phyloP scores from a whole-genome alignment of 1,284 basidiomycete genomes.

The Neotropicomus parvogracilis region DNA sequence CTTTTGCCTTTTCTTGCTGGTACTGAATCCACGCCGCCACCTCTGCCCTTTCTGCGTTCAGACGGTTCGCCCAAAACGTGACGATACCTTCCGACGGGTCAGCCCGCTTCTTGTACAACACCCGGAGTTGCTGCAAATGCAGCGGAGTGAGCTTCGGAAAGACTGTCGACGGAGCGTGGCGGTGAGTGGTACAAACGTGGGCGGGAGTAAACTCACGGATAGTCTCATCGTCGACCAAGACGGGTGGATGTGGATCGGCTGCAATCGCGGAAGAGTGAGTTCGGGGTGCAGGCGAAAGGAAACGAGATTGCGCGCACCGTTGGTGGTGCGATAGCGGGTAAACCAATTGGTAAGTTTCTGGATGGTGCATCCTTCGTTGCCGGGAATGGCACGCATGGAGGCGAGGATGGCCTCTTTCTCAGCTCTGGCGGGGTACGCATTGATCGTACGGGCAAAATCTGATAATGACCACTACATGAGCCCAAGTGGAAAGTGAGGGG shows the following conservation, averaged over 20 bases:
- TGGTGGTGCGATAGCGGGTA: slow-evolving; percentile 20
- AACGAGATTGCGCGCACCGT: neutral
- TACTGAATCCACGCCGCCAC: slow-evolving; percentile 29
- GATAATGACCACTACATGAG: neutral
- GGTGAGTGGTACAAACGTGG: neutral
- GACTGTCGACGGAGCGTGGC: slow-evolving; percentile 10
- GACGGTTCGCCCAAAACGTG: slow-evolving; percentile 26
- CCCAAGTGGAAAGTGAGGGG: too few relatives aligned
- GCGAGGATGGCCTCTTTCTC: slow-evolving; percentile 22
- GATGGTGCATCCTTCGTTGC: slow-evolving; percentile 21
- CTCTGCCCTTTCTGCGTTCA: slow-evolving; percentile 22
- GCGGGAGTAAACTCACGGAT: slow-evolving; percentile 19
- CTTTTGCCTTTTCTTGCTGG: slow-evolving; percentile 27
- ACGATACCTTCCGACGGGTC: slow-evolving; percentile 25
- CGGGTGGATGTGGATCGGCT: neutral
- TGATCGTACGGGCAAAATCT: slow-evolving; percentile 22
- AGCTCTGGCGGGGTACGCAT: slow-evolving; percentile 8
- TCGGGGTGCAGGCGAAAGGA: neutral
- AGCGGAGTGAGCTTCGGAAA: slow-evolving; percentile 26
- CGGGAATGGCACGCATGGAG: slow-evolving; percentile 20
- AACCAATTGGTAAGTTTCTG: slow-evolving; percentile 26
- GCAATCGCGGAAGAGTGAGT: neutral
- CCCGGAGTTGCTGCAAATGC: slow-evolving; percentile 25
- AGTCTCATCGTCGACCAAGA: slow-evolving; percentile 24
- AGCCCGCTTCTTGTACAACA: slow-evolving; percentile 14